Conservation (phyloP, 1,284 basidiomycete species). For the Boletus sp. region DNA sequence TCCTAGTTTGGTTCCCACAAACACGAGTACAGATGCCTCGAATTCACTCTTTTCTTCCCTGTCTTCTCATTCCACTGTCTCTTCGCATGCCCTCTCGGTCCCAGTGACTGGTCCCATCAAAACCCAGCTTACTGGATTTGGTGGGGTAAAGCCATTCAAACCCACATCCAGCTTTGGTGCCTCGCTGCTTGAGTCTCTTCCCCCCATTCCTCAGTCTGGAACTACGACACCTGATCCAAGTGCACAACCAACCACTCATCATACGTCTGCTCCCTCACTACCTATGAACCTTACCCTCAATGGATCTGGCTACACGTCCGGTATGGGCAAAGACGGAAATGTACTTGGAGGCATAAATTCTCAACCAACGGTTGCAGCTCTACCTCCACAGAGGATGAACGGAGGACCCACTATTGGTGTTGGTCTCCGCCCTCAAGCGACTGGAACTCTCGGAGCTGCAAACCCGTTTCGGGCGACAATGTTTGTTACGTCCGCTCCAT, state of each 20-base stretch:
- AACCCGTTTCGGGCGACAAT: conserved; percentile 77
- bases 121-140: conserved; percentile 79
- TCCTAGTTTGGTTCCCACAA: conserved; percentile 36
- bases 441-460: conserved; percentile 52
- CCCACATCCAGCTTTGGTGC: conserved; percentile 88
- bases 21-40: conserved; percentile 42
- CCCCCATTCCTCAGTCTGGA: conserved; percentile 61
- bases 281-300: conserved; percentile 10
- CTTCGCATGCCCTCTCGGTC: conserved; percentile 33
- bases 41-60: conserved; percentile 46
- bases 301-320: conserved; percentile 14
- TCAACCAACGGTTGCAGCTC: conserved; percentile 25
- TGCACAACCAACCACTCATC: conserved; percentile 11
- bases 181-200: conserved; percentile 72
- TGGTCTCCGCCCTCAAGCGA: conserved; percentile 70
- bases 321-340: conserved; percentile 33
- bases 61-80: conserved; percentile 39
- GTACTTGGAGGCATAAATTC: conserved; percentile 16
- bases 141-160: conserved; percentile 86
- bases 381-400: conserved; percentile 29
- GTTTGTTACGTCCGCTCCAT: conserved; percentile 30
- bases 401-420: conserved; percentile 45
- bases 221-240: conserved; percentile 46
- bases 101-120: conserved; percentile 41
- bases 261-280: conserved; percentile 20